These are phyloP conservation scores for Euphorbia corollata DNA, from an alignment of 441 rosid species.

Conservation along the genomic window DNA sequence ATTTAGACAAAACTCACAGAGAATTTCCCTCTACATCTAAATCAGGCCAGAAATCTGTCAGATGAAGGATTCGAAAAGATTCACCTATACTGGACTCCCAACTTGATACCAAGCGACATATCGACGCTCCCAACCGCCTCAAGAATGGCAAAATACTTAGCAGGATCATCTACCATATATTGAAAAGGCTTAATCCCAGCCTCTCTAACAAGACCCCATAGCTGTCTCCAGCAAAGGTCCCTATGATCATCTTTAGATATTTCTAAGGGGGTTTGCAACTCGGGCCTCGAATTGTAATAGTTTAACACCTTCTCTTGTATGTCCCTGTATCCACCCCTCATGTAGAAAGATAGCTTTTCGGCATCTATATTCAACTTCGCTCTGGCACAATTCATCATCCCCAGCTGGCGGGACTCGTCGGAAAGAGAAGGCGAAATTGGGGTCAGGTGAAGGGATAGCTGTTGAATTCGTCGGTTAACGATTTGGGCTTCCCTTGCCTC, in stretches of 20 bases:
- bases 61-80: neutral
- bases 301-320: constrained; percentile 54
- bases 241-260: constrained; percentile 66
- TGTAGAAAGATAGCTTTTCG: constrained; percentile 37
- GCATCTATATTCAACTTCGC: constrained; percentile 47
- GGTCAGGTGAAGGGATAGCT: constrained; percentile 46
- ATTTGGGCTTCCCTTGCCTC: constrained; percentile 28
- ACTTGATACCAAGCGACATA: constrained; percentile 77
- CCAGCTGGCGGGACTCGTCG: constrained; percentile 16
- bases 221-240: constrained; percentile 80
- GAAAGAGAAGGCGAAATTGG: constrained; percentile 21
- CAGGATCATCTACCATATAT: constrained; percentile 65
- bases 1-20: neutral
- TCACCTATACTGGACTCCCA: constrained; percentile 90
- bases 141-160: constrained; percentile 59
- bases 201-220: constrained; percentile 57
- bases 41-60: neutral
- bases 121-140: constrained; percentile 86
- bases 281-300: constrained; percentile 60
- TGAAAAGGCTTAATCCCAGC: constrained; percentile 63
- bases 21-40: neutral
- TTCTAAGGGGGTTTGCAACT: constrained; percentile 80
- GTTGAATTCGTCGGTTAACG: constrained; percentile 43
- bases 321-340: constrained; percentile 71
- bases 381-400: constrained; percentile 38